Evolutionary conservation across 164 flowering plant genomes (phyloP).

Genomic region (Paratinospora sagittata): DNA sequence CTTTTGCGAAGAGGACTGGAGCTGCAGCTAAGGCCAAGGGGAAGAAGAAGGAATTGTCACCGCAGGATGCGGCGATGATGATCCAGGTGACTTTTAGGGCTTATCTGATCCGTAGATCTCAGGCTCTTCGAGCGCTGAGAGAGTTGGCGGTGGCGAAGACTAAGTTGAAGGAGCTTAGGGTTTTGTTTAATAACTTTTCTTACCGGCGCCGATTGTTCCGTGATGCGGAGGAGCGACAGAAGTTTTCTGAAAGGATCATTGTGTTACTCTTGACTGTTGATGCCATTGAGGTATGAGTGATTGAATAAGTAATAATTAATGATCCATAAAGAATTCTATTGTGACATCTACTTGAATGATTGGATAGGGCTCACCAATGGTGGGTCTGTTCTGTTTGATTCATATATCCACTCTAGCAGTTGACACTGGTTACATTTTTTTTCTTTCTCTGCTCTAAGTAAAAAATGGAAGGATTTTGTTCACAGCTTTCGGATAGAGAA

Average conservation of each 20-base stretch:
- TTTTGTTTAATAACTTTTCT: constrained; percentile 61
- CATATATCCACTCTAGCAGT: background rate
- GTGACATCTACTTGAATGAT: background rate
- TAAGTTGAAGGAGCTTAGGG: constrained; percentile 83
- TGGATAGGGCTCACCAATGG: background rate
- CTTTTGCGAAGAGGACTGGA: constrained; percentile 54
- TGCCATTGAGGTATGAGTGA: constrained; percentile 67
- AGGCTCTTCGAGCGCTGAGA: constrained; percentile 71
- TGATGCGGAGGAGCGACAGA: constrained; percentile 81
- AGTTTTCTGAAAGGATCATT: constrained; percentile 81
- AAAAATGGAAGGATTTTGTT: background rate
- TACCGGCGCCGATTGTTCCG: constrained; percentile 54
- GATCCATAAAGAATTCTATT: background rate
- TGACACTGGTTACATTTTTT: background rate
- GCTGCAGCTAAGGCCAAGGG: constrained; percentile 45
- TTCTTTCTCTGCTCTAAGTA: background rate
- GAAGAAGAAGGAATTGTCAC: constrained; percentile 71
- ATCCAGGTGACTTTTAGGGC: constrained; percentile 76
- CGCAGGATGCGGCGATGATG: constrained; percentile 76
- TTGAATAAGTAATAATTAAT: background rate
- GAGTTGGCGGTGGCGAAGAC: constrained; percentile 81
- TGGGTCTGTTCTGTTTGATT: background rate
- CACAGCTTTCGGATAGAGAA: too few species aligned
- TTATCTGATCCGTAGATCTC: constrained; percentile 70
- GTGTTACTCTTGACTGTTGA: constrained; percentile 91